Conservation (phyloP, 805 yeast species). For the Cyberlindnera mycetangii region DNA sequence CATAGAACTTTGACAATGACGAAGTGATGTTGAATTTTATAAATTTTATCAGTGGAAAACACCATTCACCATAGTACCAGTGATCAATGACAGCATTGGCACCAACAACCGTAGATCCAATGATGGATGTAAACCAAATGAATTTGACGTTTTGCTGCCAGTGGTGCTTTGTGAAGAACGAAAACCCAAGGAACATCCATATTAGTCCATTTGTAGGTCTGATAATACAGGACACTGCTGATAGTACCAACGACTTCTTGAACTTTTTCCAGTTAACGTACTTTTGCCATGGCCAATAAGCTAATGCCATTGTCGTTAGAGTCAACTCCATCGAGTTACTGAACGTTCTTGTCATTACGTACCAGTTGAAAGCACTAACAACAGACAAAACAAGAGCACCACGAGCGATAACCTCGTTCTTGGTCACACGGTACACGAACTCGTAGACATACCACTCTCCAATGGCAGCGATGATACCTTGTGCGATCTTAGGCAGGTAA, state of each 20-base stretch:
- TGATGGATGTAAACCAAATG: slow-evolving; percentile 6
- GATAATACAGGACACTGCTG: slow-evolving; percentile 61
- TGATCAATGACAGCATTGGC: slow-evolving; percentile 50
- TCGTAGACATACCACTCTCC: slow-evolving; percentile 63
- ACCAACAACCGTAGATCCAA: slow-evolving; percentile 24
- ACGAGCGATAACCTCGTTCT: slow-evolving; percentile 35
- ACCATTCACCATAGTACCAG: slow-evolving; percentile 51
- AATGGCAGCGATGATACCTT: slow-evolving; percentile 64
- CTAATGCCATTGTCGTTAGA: slow-evolving; percentile 62
- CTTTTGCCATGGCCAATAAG: slow-evolving; percentile 66
- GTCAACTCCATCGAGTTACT: slow-evolving; percentile 79
- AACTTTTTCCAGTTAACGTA: slow-evolving; percentile 22
- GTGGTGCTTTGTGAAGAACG: slow-evolving; percentile 12
- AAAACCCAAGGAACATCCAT: slow-evolving; percentile 65
- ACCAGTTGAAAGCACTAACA: slow-evolving; percentile 78
- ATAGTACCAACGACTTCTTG: slow-evolving; percentile 44
- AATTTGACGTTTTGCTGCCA: slow-evolving; percentile 16
- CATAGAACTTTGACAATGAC: slow-evolving; percentile 78
- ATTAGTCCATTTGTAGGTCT: slow-evolving; percentile 82
- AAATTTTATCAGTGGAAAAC: slow-evolving; percentile 67
- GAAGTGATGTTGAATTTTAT: slow-evolving; percentile 73
- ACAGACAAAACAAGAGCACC: slow-evolving; percentile 50
- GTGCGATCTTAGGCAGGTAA: slow-evolving; percentile 61
- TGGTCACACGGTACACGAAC: slow-evolving; percentile 40
- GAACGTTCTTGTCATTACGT: slow-evolving; percentile 75